These are phyloP conservation scores for Hypoxylon lienhwacheense DNA, from an alignment of 495 filamentous ascomycete species.

Conservation along the genomic window DNA sequence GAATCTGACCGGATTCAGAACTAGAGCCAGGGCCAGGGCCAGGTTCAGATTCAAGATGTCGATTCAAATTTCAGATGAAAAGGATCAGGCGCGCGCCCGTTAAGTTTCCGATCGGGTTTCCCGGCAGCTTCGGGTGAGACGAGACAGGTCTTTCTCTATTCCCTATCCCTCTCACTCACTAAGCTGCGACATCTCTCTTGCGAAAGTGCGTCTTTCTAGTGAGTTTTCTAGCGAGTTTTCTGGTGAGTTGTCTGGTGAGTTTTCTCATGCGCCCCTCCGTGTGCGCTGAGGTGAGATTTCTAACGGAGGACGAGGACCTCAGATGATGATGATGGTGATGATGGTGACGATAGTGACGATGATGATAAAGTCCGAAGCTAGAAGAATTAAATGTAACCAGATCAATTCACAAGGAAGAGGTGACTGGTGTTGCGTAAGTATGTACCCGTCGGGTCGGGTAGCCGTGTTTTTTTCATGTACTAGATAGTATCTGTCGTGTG, in stretches of 20 bases:
- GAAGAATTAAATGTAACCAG: too few relatives aligned
- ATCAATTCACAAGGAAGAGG: too few relatives aligned
- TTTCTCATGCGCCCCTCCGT: too few relatives aligned
- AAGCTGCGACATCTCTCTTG: constrained; percentile 17
- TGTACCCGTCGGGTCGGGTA: constrained; percentile 23
- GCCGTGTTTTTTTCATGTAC: constrained; percentile 1
- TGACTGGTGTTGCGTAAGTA: background rate
- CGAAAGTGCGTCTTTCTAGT: constrained; percentile 4
- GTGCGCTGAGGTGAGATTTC: too few relatives aligned
- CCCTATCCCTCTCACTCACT: constrained; percentile 3
- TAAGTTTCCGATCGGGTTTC: constrained; percentile 11
- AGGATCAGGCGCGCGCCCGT: constrained; percentile 15
- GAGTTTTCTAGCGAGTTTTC: background rate
- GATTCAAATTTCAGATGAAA: background rate
- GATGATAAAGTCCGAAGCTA: too few relatives aligned
- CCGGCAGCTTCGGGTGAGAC: constrained; percentile 31
- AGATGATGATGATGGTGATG: constrained; percentile 8
- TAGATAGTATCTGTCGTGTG: too few relatives aligned
- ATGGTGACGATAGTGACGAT: too few relatives aligned
- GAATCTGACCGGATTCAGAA: constrained; percentile 16
- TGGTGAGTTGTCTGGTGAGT: too few relatives aligned
- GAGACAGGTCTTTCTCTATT: constrained; percentile 26
- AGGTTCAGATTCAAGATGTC: background rate
- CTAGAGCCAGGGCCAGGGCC: constrained; percentile 9
- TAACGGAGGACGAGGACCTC: constrained; percentile 5